Conservation (phyloP, 108 stramenopile species). For the Nitzschia sp. region DNA sequence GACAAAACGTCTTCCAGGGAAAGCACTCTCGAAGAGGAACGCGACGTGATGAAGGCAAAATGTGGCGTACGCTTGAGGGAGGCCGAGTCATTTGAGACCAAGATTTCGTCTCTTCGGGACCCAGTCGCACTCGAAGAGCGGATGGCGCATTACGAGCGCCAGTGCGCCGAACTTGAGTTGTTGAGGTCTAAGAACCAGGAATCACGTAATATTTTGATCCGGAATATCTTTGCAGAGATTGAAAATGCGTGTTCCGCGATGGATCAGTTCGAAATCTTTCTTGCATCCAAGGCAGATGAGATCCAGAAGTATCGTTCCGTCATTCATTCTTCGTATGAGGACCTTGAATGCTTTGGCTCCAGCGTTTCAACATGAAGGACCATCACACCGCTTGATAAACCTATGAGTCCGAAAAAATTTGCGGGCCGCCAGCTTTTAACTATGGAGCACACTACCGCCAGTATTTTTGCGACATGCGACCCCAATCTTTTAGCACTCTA, state of each 20-base stretch:
- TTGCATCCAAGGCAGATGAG: background rate
- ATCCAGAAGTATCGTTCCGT: background rate
- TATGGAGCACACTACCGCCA: background rate
- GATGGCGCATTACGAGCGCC: slow-evolving; percentile 55
- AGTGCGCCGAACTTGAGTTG: slow-evolving; percentile 60
- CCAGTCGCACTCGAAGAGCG: slow-evolving; percentile 74
- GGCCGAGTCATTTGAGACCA: slow-evolving; percentile 59
- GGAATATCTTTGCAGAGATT: slow-evolving; percentile 70
- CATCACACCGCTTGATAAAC: too few species aligned
- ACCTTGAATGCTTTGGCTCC: too few species aligned
- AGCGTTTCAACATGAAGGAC: too few species aligned
- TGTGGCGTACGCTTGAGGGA: slow-evolving; percentile 62
- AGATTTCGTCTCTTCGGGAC: slow-evolving; percentile 73
- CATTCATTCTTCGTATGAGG: background rate
- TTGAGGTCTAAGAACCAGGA: slow-evolving; percentile 49
- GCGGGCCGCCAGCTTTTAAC: background rate
- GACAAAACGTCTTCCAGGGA: slow-evolving; percentile 47
- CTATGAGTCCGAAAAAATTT: too few species aligned
- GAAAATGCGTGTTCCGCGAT: slow-evolving; percentile 47
- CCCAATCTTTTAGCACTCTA: background rate
- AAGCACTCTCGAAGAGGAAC: slow-evolving; percentile 48
- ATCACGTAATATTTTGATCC: slow-evolving; percentile 49
- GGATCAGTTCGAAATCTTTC: slow-evolving; percentile 51
- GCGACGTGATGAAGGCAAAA: slow-evolving; percentile 59
- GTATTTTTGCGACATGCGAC: background rate